These are phyloP conservation scores for Smithsoniella earleae DNA, from an alignment of 163 green algal genomes.

Conservation along the genomic window DNA sequence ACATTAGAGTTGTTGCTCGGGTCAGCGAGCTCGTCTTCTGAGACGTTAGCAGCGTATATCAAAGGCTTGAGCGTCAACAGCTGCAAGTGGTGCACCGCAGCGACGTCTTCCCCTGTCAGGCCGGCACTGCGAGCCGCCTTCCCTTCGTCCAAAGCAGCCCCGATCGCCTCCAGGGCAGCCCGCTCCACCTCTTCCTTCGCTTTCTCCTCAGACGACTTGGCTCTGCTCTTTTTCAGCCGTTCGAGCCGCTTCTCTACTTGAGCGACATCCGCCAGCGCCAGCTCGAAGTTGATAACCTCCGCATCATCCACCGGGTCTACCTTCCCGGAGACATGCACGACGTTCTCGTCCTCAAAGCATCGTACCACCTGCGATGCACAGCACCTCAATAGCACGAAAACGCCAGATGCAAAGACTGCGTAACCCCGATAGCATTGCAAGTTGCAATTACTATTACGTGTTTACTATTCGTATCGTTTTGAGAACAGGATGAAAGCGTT, in stretches of 20 bases:
- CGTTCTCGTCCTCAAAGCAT: conserved; percentile 93
- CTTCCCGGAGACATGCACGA: conserved; percentile 85
- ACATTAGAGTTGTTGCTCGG: conserved; percentile 75
- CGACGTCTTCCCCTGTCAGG: conserved; percentile 69
- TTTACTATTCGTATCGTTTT: too few species aligned
- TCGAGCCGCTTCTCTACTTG: conserved; percentile 76
- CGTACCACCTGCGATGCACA: conserved; percentile 85
- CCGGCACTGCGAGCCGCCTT: conserved; percentile 57
- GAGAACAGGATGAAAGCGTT: too few species aligned
- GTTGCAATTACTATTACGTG: too few species aligned
- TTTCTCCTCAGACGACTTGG: conserved; percentile 50
- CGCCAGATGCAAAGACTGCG: too few species aligned
- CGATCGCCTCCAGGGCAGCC: conserved; percentile 37
- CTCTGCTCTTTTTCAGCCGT: conserved; percentile 62
- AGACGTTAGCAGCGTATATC: conserved; percentile 88
- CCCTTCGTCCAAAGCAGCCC: conserved; percentile 52
- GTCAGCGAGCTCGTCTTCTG: conserved; percentile 78
- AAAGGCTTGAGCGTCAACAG: conserved; percentile 93
- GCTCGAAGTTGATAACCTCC: conserved; percentile 95
- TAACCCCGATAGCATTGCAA: too few species aligned
- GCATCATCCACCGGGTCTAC: conserved; percentile 76
- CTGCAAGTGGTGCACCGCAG: conserved; percentile 63
- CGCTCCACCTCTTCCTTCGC: conserved; percentile 53
- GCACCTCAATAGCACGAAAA: too few species aligned
- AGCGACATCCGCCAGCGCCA: conserved; percentile 80